Conservation (phyloP, 306 rosid genomes). For the Castanospermum australe region DNA sequence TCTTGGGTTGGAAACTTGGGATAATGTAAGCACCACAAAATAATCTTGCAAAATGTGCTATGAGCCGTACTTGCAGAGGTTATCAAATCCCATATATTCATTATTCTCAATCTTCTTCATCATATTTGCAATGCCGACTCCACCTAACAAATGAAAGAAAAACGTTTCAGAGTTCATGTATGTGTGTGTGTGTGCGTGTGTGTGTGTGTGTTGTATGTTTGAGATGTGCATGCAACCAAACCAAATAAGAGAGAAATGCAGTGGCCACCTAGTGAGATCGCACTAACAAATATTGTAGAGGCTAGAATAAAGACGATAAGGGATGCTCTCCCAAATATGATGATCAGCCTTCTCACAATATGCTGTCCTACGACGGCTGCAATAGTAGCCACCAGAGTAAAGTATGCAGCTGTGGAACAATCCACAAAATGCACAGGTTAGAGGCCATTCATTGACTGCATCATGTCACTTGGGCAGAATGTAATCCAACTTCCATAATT, state of each 20-base stretch:
- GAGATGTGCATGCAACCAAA: neutral
- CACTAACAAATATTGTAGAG: constrained; percentile 51
- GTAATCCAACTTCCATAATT: neutral
- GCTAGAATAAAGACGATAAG: constrained; percentile 66
- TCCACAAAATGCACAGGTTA: constrained; percentile 6
- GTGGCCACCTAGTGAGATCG: constrained; percentile 55
- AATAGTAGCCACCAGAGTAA: constrained; percentile 45
- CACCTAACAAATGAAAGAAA: constrained; percentile 44
- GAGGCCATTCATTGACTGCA: neutral
- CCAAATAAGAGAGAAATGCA: neutral
- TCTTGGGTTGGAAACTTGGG: neutral
- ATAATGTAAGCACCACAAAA: neutral
- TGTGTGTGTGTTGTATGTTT: neutral
- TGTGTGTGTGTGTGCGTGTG: neutral
- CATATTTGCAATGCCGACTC: constrained; percentile 60
- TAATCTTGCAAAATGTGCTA: neutral
- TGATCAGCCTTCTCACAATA: constrained; percentile 47
- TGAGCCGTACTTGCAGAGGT: constrained; percentile 54
- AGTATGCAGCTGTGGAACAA: constrained; percentile 55
- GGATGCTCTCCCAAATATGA: constrained; percentile 60
- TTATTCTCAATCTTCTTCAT: constrained; percentile 36
- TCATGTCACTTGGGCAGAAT: neutral
- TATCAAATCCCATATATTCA: constrained; percentile 73
- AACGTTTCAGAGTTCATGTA: neutral
- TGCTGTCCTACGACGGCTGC: constrained; percentile 67